Evolutionary conservation across 1,284 basidiomycete species (phyloP), one percentile per base, ranked within the genome.

Genomic region (Microbotryum silenes-acaulis): DNA sequence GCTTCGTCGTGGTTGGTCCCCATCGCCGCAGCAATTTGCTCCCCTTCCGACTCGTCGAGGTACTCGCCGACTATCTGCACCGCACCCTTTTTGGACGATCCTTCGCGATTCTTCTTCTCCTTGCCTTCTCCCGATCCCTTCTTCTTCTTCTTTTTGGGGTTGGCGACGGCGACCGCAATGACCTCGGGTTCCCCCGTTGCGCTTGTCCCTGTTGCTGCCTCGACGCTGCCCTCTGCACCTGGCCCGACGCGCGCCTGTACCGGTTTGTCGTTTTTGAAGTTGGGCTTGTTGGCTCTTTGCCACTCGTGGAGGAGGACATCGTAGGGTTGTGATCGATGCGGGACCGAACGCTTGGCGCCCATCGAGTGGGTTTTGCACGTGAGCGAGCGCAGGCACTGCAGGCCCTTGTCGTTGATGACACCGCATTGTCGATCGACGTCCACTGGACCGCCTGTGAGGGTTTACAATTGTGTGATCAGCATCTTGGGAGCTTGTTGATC

Each of bases 311-410:
- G 81, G 12, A 98, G 82, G 59, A 87, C 86, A 72, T 97, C 93
- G 75, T 92, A 98, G 2, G 79, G 77, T 54, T 86, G 83, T 0
- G 89, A 89, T 10, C 96, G 88, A 33, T 91, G 91, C 68, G 84
- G 81, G 0, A 98, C 92, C 8, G 89, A 83, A 23, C 96, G 87
- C 75, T 98, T 98, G 29, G 91, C 89, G 37, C 91, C 91, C 88
- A 98, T 96, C 1, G 90, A 88, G 74, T 98, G 94, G 5, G 94
- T 92, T 77, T 98, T 98, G 81, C 94, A 98, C 0, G 94, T 97
- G 45, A 98, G 82, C 16, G 91, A 92, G 48, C 94, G 89, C n/a
- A 91, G 91, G 75, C 94, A 98, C 0, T 90, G 91, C 12, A 91
- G 79, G 51, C 83, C 83, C 75, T 97, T 97, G 78, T 97, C 93